These are phyloP conservation scores for Hypsizygus marmoreus DNA, from an alignment of 768 basidiomycete genomes.

Conservation along the genomic window DNA sequence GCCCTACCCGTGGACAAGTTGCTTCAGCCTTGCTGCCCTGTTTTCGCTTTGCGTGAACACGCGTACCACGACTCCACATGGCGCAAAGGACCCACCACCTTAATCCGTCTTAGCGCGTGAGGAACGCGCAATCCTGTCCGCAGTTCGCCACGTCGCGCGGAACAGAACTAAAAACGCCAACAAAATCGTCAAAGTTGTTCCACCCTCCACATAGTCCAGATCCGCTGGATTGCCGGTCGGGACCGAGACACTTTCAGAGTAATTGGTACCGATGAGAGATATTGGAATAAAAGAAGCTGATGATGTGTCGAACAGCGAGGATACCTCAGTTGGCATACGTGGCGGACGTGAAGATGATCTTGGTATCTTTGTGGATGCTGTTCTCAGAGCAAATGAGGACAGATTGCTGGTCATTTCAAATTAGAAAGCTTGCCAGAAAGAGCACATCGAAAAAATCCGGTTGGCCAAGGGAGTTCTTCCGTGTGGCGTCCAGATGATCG, in stretches of 20 bases:
- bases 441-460: slow-evolving; percentile 40
- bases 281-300: slow-evolving; percentile 22
- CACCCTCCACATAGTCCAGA: slow-evolving; percentile 41
- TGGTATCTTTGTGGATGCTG: slow-evolving; percentile 6
- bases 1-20: no score
- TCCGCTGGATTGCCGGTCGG: slow-evolving; percentile 40
- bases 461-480: slow-evolving; percentile 37
- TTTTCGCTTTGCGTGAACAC: no score
- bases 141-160: slow-evolving; percentile 25
- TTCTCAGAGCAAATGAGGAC: neutral
- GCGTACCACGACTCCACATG: no score
- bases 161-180: slow-evolving; percentile 39
- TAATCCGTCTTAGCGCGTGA: slow-evolving; percentile 8
- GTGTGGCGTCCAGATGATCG: slow-evolving; percentile 23
- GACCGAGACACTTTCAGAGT: slow-evolving; percentile 26
- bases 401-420: neutral
- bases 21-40: no score
- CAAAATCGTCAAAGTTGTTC: slow-evolving; percentile 41
- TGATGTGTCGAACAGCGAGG: slow-evolving; percentile 18
- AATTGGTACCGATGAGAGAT: slow-evolving; percentile 11
- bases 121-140: slow-evolving; percentile 4
- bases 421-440: slow-evolving; percentile 21
- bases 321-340: slow-evolving; percentile 15
- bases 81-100: no score
- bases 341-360: slow-evolving; percentile 3